Evolutionary conservation across 805 yeast species (phyloP).

Genomic region (Schwanniomyces yamadae): DNA sequence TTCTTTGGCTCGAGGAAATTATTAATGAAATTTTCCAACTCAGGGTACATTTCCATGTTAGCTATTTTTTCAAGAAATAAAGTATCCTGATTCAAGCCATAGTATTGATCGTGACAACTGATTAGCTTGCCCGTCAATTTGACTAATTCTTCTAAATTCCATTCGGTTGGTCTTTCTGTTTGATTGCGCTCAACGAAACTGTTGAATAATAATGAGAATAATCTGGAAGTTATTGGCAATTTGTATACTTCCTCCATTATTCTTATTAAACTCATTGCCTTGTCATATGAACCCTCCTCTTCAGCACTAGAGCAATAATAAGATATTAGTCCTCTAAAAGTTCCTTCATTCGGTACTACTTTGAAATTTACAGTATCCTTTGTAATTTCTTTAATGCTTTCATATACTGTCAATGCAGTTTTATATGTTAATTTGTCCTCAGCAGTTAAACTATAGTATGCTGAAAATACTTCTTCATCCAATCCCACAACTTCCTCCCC

Average conservation of each 20-base stretch:
- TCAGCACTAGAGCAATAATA: slow-evolving; percentile 11
- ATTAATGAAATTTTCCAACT: slow-evolving; percentile 14
- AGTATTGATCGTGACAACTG: slow-evolving; percentile 14
- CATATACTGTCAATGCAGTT: slow-evolving; percentile 13
- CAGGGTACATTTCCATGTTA: slow-evolving; percentile 11
- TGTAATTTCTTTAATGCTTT: slow-evolving; percentile 13
- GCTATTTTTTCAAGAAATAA: slow-evolving; percentile 3
- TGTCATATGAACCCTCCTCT: slow-evolving; percentile 9
- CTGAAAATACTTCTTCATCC: slow-evolving; percentile 8
- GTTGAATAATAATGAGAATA: slow-evolving; percentile 22
- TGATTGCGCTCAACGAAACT: slow-evolving; percentile 9
- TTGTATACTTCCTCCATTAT: slow-evolving; percentile 18
- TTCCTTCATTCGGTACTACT: slow-evolving; percentile 23
- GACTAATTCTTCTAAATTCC: slow-evolving; percentile 11
- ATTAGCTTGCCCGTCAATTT: slow-evolving; percentile 14
- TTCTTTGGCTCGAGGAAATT: slow-evolving; percentile 9
- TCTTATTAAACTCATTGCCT: slow-evolving; percentile 13
- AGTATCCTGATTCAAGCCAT: slow-evolving; percentile 6
- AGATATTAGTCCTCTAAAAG: slow-evolving; percentile 22
- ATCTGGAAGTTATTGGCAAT: slow-evolving; percentile 33
- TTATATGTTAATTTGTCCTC: slow-evolving; percentile 21
- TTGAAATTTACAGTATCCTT: slow-evolving; percentile 8
- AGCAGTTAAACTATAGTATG: slow-evolving; percentile 20
- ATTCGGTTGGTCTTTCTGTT: not conserved
- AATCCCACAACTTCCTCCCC: slow-evolving; percentile 1